A percentile compares a stretch with the other conserved stretches of the same genome.
Conservation (phyloP, 2,329 filamentous ascomycete species). For the Colletotrichum noveboracense region DNA sequence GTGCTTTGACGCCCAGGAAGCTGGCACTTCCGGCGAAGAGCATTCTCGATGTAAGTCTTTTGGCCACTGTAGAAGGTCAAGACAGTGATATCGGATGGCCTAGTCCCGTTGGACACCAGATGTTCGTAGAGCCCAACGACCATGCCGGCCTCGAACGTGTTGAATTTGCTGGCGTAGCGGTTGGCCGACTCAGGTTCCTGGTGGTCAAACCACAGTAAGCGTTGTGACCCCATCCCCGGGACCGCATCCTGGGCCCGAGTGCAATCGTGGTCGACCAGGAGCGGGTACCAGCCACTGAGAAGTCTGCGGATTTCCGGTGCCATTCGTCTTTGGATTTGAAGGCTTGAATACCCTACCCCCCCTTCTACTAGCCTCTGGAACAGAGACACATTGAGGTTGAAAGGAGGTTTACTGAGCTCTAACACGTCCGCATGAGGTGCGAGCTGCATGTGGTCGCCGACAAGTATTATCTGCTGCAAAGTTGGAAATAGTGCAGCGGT, state of each 20-base stretch:
- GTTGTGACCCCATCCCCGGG: slow-evolving; percentile 46
- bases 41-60: slow-evolving; percentile 64
- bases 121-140: slow-evolving; percentile 75
- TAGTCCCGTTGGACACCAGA: slow-evolving; percentile 70
- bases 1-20: neutral
- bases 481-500: slow-evolving; percentile 55
- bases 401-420: slow-evolving; percentile 64
- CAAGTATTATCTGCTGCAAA: slow-evolving; percentile 58
- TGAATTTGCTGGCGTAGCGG: slow-evolving; percentile 69
- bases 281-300: slow-evolving; percentile 52
- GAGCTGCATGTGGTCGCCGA: slow-evolving; percentile 84
- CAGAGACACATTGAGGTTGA: slow-evolving; percentile 74
- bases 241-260: slow-evolving; percentile 39
- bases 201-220: slow-evolving; percentile 47
- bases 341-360: slow-evolving; percentile 64
- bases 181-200: slow-evolving; percentile 69
- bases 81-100: slow-evolving; percentile 70
- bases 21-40: slow-evolving; percentile 36
- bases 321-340: slow-evolving; percentile 72
- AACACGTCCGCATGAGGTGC: slow-evolving; percentile 70
- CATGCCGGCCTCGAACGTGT: slow-evolving; percentile 77
- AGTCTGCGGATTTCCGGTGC: slow-evolving; percentile 48
- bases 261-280: slow-evolving; percentile 47
- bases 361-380: slow-evolving; percentile 81
- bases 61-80: slow-evolving; percentile 92